Evolutionary conservation across 2,329 filamentous ascomycete species (phyloP), one percentile per base, ranked within the genome.

Genomic region (Colletotrichum liriopes): DNA sequence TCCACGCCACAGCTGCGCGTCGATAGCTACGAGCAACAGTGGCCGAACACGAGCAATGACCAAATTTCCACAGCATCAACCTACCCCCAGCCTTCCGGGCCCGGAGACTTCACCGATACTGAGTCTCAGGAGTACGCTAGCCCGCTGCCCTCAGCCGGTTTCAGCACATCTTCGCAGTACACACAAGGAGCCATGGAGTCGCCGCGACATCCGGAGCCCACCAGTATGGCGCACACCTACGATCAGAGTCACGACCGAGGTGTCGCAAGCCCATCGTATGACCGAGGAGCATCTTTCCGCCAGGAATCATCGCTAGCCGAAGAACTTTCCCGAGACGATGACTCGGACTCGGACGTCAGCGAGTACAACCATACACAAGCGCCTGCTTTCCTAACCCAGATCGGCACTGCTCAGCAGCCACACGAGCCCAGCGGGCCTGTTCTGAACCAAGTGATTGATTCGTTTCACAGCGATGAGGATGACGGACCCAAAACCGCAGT

Each of bases 331-430:
- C 61, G 58, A 32, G 71, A 72, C 29, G 69, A 74, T 7, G 77
- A 79, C 43, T 77, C 76, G 4, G 60, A 72, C 16, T 68, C 49
- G 14, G 49, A 68, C 16, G 73, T 45, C 18, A 26, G 59, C 32
- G 72, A 74, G 23, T 74, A 65, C 14, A 47, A 55, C 9, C 60
- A 51, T 20, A 43, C 65, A 1, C 23, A 37, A 20, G 58, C 52
- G 3, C 65, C 69, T 1, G 51, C 69, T 5, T 69, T 72, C 65
- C 47, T 72, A 2, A 65, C 69, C 23, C 69, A 69, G 14, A 54
- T 64, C 45, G 49, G 47, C 45, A 18, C 45, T 6, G n/a, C 61
- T 41, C 71, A 71, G 35, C 56, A 56, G n/a, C 47, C 35, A 23
- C 32, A 43, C 23, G 14, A 35, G 16, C 47, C 35, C 18, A 6